Base-by-base conservation (phyloP, 2,329 filamentous ascomycete genomes). In the Aureobasidium melanogenum region DNA sequence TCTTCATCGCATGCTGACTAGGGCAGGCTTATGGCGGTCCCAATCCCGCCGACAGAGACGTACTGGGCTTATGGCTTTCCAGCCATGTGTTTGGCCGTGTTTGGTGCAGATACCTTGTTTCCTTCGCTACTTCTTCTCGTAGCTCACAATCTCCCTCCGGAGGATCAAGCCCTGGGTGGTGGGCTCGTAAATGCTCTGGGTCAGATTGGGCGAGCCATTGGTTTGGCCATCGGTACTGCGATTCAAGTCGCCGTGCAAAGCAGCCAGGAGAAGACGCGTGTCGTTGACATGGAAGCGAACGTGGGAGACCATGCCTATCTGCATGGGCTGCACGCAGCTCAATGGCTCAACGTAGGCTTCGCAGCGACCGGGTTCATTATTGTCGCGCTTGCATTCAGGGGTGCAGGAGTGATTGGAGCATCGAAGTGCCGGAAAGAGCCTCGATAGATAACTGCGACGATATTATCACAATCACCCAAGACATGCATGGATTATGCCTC, bases 31-130 rank as follows among this genome's bases (percentile, higher is more conserved):
- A 86, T 87, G 67, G 83, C 86, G 0, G 76, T 84, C 0, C 85
- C 86, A 0, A 86, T 89, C 44, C 78, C 84, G 0, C 76, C 80
- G 0, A 70, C 75, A 2, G 86, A 84, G 0, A 82, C 77, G 0
- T 89, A 89, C 73, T 89, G 86, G 69, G 86, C 87, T 2, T 87
- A 81, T 65, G 85, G 82, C 0, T 77, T 90, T 22, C 81, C 81
- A 2, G 85, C 86, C 9, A 88, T 89, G 83, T 71, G 85, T 0
- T 73, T 89, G 3, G 79, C 80, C 7, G 85, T 88, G 9, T 76
- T 87, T 38, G 86, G 87, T 12, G 84, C 85, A 3, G 86, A 89
- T 68, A 86, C 84, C 0, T 77, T 85, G 0, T 88, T 84, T 77
- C 86, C 86, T 0, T 82, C 82, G 5, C 74, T 89, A 19, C 85